Base-by-base conservation (phyloP, 2,329 filamentous ascomycete species). In the Colletotrichum musicola region DNA sequence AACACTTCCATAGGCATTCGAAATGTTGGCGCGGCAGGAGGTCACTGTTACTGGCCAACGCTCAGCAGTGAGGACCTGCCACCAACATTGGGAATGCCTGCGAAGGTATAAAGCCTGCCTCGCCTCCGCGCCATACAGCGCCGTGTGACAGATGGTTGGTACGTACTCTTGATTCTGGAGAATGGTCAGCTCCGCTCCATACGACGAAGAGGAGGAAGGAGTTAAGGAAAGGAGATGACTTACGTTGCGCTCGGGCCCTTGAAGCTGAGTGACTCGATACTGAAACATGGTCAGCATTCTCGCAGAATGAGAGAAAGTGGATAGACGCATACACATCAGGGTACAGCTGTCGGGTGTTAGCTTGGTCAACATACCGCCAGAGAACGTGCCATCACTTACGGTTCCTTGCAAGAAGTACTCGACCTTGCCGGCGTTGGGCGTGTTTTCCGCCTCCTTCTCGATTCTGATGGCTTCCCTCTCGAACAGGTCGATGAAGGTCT, bases 351-450 rank as follows among this genome's bases (percentile, higher is more conserved):
- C 47, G 20, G 25, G 25, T 3, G 27, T 20, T 30, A 62, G 20
- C 22, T 42, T 30, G 49, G n/a, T 16, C 16, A 25, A 58, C 22
- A 42, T 13, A 38, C 14, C 16, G 55, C 7, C 22, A 25, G 14
- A 55, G 16, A 3, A 25, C 13, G 14, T 16, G 27, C 10, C 38
- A n/a, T 22, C 35, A 65, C 63, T 65, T 44, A 65, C 51, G 49
- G 30, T 96, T 18, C 94, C 94, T 40, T 67, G 95, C 10, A 98
- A 85, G 76, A 98, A 92, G 86, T 89, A 98, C 74, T 93, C 89
- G 46, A 98, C 92, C 74, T 92, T 90, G 40, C 92, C 93, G n/a
- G 89, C 90, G 62, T 86, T 85, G 1, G 85, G 80, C 0, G 91
- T 90, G 75, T 91, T 85, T 71, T 89, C 88, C 0, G 92, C 92